Percentiles rank a stretch among this genome's conserved stretches.
phyloP scores from a whole-genome alignment of 2,329 filamentous ascomycete genomes.

The Emmonsia crescens region DNA sequence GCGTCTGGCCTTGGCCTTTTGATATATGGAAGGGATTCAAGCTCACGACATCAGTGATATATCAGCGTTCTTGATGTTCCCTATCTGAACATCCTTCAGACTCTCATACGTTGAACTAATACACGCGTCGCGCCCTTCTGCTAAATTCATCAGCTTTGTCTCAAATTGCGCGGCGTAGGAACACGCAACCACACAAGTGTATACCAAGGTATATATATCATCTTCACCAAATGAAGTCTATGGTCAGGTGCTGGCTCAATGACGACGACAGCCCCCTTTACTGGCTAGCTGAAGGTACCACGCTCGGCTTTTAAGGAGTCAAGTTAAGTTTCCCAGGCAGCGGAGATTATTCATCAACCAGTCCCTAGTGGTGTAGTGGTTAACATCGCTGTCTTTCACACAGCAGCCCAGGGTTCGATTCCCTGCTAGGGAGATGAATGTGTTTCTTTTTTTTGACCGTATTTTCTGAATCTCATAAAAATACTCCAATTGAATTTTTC shows the following conservation, averaged over 20 bases:
- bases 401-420: conserved; percentile 8
- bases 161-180: neutral
- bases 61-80: too few relatives aligned
- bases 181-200: neutral
- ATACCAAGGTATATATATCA: too few relatives aligned
- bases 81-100: too few relatives aligned
- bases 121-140: too few relatives aligned
- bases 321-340: too few relatives aligned
- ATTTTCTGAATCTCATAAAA: neutral
- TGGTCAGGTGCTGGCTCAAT: neutral
- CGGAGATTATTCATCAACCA: conserved; percentile 1
- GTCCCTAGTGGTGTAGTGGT: conserved; percentile 9
- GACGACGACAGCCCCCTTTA: neutral
- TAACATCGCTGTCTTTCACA: conserved; percentile 10
- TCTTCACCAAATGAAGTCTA: neutral
- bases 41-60: too few relatives aligned
- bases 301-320: too few relatives aligned
- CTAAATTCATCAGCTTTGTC: neutral
- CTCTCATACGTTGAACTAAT: too few relatives aligned
- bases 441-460: neutral
- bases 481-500: too few relatives aligned
- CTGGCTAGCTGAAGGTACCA: neutral
- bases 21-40: neutral
- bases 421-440: neutral
- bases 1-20: neutral